Base-by-base conservation (phyloP, 2,329 filamentous ascomycete genomes). In the Exophiala aquamarina region DNA sequence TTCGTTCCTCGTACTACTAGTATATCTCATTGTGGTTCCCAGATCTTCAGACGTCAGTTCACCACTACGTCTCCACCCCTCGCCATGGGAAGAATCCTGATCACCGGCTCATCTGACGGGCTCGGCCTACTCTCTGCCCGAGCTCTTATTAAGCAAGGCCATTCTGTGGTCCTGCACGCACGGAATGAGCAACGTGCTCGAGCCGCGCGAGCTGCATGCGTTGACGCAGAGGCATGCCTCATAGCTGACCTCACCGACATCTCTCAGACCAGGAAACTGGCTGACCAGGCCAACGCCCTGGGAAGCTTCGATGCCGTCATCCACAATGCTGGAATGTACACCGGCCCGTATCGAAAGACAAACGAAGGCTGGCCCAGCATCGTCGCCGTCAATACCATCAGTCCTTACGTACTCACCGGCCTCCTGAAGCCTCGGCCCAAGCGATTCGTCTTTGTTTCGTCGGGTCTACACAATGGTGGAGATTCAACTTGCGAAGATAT, bases 101-200 rank as follows among this genome's bases (percentile, higher is more conserved):
- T 83, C 49, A 82, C 79, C 7, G 78, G 79, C 36, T 80, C 77
- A 17, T 73, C 74, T 10, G 79, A 82, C 58, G 79, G 78, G 49
- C 70, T 82, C 26, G 79, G 79, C 44, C 70, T 69, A 18, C 65
- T 71, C 1, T 72, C 77, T 1, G 79, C 79, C 29, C 68, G 73
- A 49, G 65, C 68, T 5, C 73, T 82, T 20, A 56, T 72, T 38
- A 63, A 71, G 3, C 69, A 71, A 43, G 78, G 79, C 35, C 78
- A 83, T 61, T 65, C 71, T 3, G 77, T 83, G 14, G 70, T 75
- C 34, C 67, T 82, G 0, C 79, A 83, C 59, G 79, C 77, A 2
- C 75, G 79, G 49, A 82, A 75, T 59, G 60, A 68, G n/a, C 65
- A 75, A 44, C 75, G 79, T 31, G 78, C 78, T 8, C 59, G 66